A percentile compares a stretch with the other conserved stretches of the same genome.
These are phyloP conservation scores for Chrysosporium queenslandicum DNA, from an alignment of 2,329 filamentous ascomycete genomes.

Conservation along the genomic window DNA sequence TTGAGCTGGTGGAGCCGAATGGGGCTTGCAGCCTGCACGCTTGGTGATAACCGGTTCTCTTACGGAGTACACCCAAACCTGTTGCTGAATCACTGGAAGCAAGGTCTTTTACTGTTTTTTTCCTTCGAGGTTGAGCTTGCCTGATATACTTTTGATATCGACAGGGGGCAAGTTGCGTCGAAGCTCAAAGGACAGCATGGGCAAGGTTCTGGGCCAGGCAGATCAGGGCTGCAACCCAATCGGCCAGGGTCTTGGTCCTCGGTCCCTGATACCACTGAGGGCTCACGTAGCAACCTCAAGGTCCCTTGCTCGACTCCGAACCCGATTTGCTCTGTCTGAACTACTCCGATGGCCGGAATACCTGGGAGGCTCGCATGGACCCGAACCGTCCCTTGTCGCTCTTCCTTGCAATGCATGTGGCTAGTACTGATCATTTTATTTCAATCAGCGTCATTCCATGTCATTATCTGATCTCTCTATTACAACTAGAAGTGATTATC, in stretches of 20 bases:
- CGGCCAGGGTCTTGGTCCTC: background rate
- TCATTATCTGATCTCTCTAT: background rate
- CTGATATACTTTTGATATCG: background rate
- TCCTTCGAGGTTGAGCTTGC: background rate
- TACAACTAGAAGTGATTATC: background rate
- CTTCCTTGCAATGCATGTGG: background rate
- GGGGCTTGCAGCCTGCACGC: background rate
- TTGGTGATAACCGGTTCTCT: too few species aligned
- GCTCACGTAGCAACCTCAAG: too few species aligned
- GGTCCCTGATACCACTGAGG: background rate
- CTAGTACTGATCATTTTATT: background rate
- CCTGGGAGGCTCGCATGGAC: background rate
- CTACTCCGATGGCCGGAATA: background rate
- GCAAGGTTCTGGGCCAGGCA: too few species aligned
- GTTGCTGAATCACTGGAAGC: too few species aligned
- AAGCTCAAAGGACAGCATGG: background rate
- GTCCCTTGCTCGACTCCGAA: background rate
- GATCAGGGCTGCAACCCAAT: background rate
- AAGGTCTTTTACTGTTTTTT: too few species aligned
- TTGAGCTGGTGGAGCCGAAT: background rate
- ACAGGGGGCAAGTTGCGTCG: background rate
- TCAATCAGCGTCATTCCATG: background rate
- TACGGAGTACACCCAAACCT: too few species aligned
- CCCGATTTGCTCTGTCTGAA: too few species aligned
- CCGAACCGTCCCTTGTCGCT: background rate